Evolutionary conservation across 495 filamentous ascomycete species (phyloP).

Genomic region (Penicillium robsamsonii): DNA sequence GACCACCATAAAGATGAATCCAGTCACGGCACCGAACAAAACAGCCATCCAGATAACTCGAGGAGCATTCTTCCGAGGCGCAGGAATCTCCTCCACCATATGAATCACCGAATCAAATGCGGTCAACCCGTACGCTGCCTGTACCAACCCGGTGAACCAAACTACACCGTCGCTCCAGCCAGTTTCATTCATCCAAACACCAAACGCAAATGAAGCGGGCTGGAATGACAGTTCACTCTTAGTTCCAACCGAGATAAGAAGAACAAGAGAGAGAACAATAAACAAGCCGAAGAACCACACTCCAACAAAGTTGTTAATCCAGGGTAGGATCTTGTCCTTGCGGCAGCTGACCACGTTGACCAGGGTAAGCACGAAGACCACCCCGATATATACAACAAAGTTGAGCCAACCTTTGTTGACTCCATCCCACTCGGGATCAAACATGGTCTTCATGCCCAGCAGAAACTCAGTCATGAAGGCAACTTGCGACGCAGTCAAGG

Average conservation of each 20-base stretch:
- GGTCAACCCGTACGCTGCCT: constrained; percentile 59
- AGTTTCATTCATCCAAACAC: constrained; percentile 58
- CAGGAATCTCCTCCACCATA: constrained; percentile 55
- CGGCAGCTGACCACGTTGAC: constrained; percentile 48
- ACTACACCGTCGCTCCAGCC: constrained; percentile 62
- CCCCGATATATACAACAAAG: constrained; percentile 45
- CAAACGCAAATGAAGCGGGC: constrained; percentile 52
- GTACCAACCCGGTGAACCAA: constrained; percentile 62
- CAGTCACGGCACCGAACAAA: constrained; percentile 50
- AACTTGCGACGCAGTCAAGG: constrained; percentile 45
- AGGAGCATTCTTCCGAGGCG: constrained; percentile 42
- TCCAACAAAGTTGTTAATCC: constrained; percentile 50
- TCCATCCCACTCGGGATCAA: constrained; percentile 39
- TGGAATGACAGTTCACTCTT: constrained; percentile 41
- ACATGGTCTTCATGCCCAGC: constrained; percentile 49
- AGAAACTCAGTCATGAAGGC: constrained; percentile 52
- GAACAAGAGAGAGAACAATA: constrained; percentile 40
- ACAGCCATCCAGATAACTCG: constrained; percentile 44
- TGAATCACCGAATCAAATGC: constrained; percentile 64
- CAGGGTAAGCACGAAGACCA: constrained; percentile 37
- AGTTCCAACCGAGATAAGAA: constrained; percentile 45
- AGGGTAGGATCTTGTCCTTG: constrained; percentile 43
- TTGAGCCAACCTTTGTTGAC: constrained; percentile 42
- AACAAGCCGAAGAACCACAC: constrained; percentile 47
- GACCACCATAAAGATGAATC: constrained; percentile 72